Conservation (phyloP, 1,284 basidiomycete genomes). For the Pulchroboletus neoregius region DNA sequence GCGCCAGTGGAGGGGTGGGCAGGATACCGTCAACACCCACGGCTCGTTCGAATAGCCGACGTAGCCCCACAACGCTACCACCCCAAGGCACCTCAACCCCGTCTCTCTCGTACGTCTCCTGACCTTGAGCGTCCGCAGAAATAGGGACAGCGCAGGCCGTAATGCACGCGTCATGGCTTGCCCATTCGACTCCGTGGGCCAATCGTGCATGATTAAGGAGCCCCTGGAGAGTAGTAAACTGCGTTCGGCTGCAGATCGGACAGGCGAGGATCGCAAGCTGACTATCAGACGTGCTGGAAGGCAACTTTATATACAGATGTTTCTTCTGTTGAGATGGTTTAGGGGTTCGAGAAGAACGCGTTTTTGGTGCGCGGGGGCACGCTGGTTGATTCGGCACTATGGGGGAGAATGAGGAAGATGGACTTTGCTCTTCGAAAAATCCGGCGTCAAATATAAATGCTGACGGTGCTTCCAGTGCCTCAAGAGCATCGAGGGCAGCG, state of each 20-base stretch:
- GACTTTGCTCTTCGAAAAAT: slow-evolving; percentile 32
- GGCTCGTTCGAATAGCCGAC: slow-evolving; percentile 65
- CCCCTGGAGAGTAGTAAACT: slow-evolving; percentile 73
- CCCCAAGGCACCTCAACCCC: slow-evolving; percentile 50
- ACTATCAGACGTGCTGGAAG: slow-evolving; percentile 32
- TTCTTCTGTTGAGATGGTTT: slow-evolving; percentile 38
- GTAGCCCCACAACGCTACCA: slow-evolving; percentile 43
- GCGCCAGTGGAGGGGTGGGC: slow-evolving; percentile 9
- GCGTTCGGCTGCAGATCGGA: slow-evolving; percentile 54
- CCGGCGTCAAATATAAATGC: slow-evolving; percentile 44
- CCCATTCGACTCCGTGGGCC: slow-evolving; percentile 63
- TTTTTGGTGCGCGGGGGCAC: slow-evolving; percentile 29
- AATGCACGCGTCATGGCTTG: slow-evolving; percentile 72
- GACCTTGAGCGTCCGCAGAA: slow-evolving; percentile 38
- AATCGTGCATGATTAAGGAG: slow-evolving; percentile 72
- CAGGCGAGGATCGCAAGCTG: slow-evolving; percentile 51
- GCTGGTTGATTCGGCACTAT: slow-evolving; percentile 13
- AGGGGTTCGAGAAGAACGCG: slow-evolving; percentile 36
- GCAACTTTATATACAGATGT: slow-evolving; percentile 42
- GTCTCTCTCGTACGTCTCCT: slow-evolving; percentile 51
- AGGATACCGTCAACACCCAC: slow-evolving; percentile 44
- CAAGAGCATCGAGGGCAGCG: slow-evolving; percentile 54
- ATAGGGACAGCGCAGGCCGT: slow-evolving; percentile 55
- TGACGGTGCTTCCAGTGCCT: slow-evolving; percentile 50
- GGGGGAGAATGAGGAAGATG: slow-evolving; percentile 22